phyloP scores from a whole-genome alignment of 1,284 basidiomycete genomes.

The Leccinum subspadiceum region DNA sequence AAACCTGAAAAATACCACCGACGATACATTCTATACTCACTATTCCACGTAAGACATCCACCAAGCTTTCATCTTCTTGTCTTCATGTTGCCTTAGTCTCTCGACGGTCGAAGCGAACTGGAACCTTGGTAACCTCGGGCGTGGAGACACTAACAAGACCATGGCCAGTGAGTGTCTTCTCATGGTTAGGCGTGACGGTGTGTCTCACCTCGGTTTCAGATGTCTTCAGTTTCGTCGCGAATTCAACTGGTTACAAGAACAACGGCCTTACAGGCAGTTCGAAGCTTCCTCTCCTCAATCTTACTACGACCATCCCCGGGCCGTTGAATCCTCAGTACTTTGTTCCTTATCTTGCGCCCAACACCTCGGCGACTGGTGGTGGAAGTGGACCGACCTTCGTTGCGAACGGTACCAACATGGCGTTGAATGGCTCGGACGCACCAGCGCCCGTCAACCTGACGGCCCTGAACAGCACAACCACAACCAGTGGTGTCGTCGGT shows the following conservation, averaged over 20 bases:
- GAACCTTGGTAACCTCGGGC: conserved; percentile 56
- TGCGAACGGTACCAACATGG: conserved; percentile 32
- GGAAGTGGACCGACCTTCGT: conserved; percentile 42
- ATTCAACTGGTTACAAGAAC: conserved; percentile 36
- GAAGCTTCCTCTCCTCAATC: conserved; percentile 33
- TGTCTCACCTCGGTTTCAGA: conserved; percentile 31
- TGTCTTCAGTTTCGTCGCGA: conserved; percentile 47
- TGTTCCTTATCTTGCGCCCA: conserved; percentile 44
- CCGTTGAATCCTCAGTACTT: conserved; percentile 37
- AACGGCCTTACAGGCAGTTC: conserved; percentile 25
- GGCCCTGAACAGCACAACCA: conserved; percentile 7
- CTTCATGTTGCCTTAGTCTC: conserved; percentile 30
- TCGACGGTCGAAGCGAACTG: conserved; percentile 67
- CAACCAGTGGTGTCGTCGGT: conserved; percentile 13
- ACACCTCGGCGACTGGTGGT: conserved; percentile 36
- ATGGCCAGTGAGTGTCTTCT: conserved; percentile 21
- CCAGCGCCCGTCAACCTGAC: conserved; percentile 45
- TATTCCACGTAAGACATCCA: conserved; percentile 43
- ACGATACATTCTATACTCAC: conserved; percentile 61
- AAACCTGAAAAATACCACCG: conserved; percentile 43
- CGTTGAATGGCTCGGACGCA: conserved; percentile 31
- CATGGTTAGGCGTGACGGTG: not conserved
- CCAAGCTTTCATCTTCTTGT: not conserved
- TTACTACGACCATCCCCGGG: conserved; percentile 28
- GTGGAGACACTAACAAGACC: conserved; percentile 49